These are phyloP conservation scores for Calonectria crousiana DNA, from an alignment of 2,329 filamentous ascomycete species.

Conservation along the genomic window DNA sequence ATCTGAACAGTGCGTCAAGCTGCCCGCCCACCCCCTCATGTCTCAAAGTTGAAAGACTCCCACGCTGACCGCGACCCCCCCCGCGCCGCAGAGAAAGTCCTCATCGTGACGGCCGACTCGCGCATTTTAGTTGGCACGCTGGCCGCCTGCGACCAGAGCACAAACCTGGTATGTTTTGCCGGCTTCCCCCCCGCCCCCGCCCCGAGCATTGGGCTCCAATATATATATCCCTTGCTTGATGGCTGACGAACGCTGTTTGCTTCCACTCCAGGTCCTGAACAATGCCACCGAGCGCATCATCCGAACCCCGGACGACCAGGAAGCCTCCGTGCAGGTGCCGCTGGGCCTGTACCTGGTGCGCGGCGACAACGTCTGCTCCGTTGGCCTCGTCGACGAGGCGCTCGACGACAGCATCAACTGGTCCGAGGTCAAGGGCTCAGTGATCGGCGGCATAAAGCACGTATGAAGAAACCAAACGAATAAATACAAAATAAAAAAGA, in stretches of 20 bases:
- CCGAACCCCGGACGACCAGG: conserved; percentile 83
- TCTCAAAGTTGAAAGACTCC: conserved; percentile 1
- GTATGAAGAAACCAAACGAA: conserved; percentile 48
- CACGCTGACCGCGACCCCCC: background rate
- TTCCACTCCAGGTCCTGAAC: conserved; percentile 73
- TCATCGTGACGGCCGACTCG: conserved; percentile 92
- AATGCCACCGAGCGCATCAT: conserved; percentile 92
- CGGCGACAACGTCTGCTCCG: conserved; percentile 93
- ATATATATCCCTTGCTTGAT: background rate
- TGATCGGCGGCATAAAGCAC: conserved; percentile 89
- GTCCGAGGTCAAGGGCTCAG: conserved; percentile 86
- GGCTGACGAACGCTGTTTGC: conserved; percentile 29
- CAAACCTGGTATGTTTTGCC: conserved; percentile 76
- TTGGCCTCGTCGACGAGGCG: conserved; percentile 90
- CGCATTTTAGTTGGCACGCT: conserved; percentile 87
- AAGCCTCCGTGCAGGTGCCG: conserved; percentile 82
- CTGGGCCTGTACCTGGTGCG: conserved; percentile 92
- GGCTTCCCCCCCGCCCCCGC: background rate
- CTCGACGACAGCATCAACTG: conserved; percentile 93
- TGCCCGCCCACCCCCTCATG: conserved; percentile 7
- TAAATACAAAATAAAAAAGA: conserved; percentile 1
- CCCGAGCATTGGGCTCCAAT: background rate
- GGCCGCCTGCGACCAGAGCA: conserved; percentile 88
- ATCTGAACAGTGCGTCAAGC: conserved; percentile 55
- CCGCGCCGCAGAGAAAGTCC: conserved; percentile 79